A percentile compares a stretch with the other conserved stretches of the same genome.
Conservation (phyloP, 2,329 filamentous ascomycete species). For the Diplodia mutila region DNA sequence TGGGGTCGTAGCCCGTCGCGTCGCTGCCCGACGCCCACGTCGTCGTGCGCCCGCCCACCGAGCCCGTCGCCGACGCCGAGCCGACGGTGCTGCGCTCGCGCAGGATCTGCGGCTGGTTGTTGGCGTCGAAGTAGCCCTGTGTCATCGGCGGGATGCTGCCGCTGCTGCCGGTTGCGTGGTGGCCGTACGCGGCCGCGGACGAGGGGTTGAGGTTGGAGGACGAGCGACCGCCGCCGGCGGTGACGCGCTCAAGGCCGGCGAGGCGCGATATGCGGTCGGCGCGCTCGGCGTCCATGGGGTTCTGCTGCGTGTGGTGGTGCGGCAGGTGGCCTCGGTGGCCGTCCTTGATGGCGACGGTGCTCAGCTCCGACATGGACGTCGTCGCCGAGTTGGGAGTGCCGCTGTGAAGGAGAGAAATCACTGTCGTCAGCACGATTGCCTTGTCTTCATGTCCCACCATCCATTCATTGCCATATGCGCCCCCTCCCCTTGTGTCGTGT, state of each 20-base stretch:
- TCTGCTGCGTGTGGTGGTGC: slow-evolving; percentile 58
- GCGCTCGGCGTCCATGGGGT: slow-evolving; percentile 85
- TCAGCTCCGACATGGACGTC: slow-evolving; percentile 87
- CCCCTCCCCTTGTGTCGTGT: slow-evolving; percentile 24
- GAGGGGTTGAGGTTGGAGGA: slow-evolving; percentile 48
- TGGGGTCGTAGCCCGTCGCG: slow-evolving; percentile 53
- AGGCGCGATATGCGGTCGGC: slow-evolving; percentile 94
- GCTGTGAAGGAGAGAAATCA: slow-evolving; percentile 50
- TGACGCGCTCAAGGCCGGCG: slow-evolving; percentile 85
- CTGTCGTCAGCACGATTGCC: slow-evolving; percentile 25
- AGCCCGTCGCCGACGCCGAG: slow-evolving; percentile 84
- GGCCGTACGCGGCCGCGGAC: slow-evolving; percentile 48
- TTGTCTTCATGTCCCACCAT: background rate
- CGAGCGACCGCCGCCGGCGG: slow-evolving; percentile 68
- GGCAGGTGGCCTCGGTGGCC: slow-evolving; percentile 83
- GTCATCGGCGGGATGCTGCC: slow-evolving; percentile 47
- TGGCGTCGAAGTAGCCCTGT: slow-evolving; percentile 77
- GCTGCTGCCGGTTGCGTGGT: slow-evolving; percentile 34
- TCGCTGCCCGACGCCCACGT: slow-evolving; percentile 71
- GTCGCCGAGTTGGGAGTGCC: slow-evolving; percentile 92
- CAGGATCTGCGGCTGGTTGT: slow-evolving; percentile 67
- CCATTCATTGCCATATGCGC: slow-evolving; percentile 26
- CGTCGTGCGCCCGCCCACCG: slow-evolving; percentile 65
- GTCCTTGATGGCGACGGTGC: slow-evolving; percentile 94
- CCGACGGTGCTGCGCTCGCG: slow-evolving; percentile 86